Base-by-base conservation (phyloP, 139 green algal genomes). In the Tetraselmis striata region DNA sequence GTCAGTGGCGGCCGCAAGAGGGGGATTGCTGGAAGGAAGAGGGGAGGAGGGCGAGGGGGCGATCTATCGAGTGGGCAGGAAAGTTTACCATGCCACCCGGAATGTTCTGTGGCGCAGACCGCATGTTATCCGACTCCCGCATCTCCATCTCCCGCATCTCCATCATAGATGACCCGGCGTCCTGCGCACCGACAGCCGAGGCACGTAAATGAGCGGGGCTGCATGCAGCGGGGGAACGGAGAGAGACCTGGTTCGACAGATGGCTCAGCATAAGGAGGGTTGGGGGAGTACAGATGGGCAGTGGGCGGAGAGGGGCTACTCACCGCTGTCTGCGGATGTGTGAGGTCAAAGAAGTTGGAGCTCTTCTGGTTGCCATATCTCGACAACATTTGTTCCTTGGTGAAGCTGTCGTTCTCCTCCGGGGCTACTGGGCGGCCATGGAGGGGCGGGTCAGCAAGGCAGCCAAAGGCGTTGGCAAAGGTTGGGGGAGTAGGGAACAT, bases 361-460 rank as follows among this genome's bases (percentile, higher is more conserved):
- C 45, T 67, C 45, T 67, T 67, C 18, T 67, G 45, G 45, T 67
- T 67, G 11, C 45, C 45, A 18, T 67, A 67, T 18, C 45, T 59
- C 27, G 85, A 82, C 26, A 89, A 89, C 59, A 93, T 92, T 86
- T 97, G 89, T 80, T 97, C 94, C 82, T 96, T 96, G 1, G 94
- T 97, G 82, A 96, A 95, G 81, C 91, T 96, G 85, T 97, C 94
- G 1, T 87, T 86, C 30, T 96, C 91, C 58, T 89, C 83, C 18
- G 89, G 87, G 89, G 86, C 85, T 32, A 26, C 2, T 45, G 28
- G 24, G 25, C 74, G 45, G 18, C 24, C 77, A 0, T 28, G 23
- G 77, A 80, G 29, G 30, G 25, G 30, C 67, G 1, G 25, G 22
- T 24, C 77, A 74, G 30, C 77, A 81, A 1, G 0, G 0, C 26